phyloP scores from a whole-genome alignment of 108 stramenopile species.

The Cylindrotheca closterium region DNA sequence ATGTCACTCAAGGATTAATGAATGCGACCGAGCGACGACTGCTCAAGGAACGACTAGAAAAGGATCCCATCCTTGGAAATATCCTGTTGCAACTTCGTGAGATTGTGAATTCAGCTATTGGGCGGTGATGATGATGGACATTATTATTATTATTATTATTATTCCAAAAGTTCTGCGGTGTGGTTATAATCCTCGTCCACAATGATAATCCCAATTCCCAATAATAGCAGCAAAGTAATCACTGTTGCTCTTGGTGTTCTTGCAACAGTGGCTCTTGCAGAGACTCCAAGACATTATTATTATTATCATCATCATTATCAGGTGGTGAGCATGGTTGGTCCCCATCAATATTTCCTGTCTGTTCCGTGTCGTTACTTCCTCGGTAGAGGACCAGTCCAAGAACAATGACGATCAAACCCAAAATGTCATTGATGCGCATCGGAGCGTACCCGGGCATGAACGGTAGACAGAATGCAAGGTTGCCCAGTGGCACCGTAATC shows the following conservation, averaged over 20 bases:
- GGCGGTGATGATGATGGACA: too few species aligned
- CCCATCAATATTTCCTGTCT: background rate
- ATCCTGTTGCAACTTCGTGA: background rate
- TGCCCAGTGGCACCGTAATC: constrained; percentile 86
- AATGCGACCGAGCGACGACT: too few species aligned
- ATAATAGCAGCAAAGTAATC: too few species aligned
- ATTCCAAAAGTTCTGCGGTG: too few species aligned
- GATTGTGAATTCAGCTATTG: background rate
- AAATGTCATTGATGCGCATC: constrained; percentile 57
- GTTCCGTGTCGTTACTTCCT: background rate
- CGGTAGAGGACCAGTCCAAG: constrained; percentile 82
- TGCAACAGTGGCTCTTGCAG: background rate
- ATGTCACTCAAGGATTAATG: too few species aligned
- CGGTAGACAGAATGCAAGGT: constrained; percentile 72
- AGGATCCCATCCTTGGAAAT: background rate
- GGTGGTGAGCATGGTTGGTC: too few species aligned
- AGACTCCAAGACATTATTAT: background rate
- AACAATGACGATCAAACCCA: constrained; percentile 78
- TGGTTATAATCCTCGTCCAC: background rate
- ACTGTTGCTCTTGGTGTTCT: background rate
- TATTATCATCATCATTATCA: too few species aligned
- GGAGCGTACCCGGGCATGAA: constrained; percentile 51
- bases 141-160: too few species aligned
- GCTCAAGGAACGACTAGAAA: background rate
- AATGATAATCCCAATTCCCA: background rate